phyloP scores from a whole-genome alignment of 805 yeast genomes.

The Ogataea chonburiensis region DNA sequence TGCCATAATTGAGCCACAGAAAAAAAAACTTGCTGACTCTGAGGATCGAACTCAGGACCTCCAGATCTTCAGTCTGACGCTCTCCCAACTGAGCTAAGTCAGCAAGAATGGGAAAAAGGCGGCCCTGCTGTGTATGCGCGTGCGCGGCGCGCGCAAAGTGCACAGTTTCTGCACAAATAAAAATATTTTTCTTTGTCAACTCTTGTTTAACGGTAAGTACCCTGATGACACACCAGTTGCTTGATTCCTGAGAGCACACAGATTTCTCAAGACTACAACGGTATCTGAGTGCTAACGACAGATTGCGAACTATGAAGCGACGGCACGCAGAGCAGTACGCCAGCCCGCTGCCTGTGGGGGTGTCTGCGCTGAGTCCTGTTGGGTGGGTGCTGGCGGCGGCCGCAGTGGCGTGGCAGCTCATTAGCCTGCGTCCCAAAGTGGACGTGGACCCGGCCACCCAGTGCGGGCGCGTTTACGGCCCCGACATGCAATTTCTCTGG shows the following conservation, averaged over 20 bases:
- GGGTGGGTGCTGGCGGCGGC: constrained; percentile 41
- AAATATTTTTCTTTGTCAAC: no score
- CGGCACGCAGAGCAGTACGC: constrained; percentile 10
- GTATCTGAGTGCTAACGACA: constrained; percentile 32
- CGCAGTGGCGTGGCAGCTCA: constrained; percentile 24
- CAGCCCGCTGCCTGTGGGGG: constrained; percentile 42
- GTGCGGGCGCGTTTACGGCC: constrained; percentile 41
- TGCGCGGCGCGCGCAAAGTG: no score
- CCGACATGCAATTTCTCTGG: constrained; percentile 67
- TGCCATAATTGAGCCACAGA: no score
- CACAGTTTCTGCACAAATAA: no score
- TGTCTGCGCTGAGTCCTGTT: constrained; percentile 41
- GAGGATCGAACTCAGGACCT: constrained; percentile 27
- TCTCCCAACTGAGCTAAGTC: constrained; percentile 28
- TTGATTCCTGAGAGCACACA: constrained; percentile 28
- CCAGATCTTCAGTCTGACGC: constrained; percentile 27
- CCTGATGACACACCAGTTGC: constrained; percentile 19
- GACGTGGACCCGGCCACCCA: constrained; percentile 6
- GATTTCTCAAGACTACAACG: constrained; percentile 37
- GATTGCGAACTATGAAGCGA: constrained; percentile 10
- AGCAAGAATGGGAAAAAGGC: constrained; percentile 9
- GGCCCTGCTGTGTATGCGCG: no score
- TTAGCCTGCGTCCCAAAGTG: constrained; percentile 6
- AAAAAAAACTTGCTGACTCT: constrained; percentile 19
- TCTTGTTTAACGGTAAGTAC: no score